Percentiles rank a stretch among this genome's conserved stretches.
Conservation (phyloP, 2,329 filamentous ascomycete species). For the Alternaria sp. region DNA sequence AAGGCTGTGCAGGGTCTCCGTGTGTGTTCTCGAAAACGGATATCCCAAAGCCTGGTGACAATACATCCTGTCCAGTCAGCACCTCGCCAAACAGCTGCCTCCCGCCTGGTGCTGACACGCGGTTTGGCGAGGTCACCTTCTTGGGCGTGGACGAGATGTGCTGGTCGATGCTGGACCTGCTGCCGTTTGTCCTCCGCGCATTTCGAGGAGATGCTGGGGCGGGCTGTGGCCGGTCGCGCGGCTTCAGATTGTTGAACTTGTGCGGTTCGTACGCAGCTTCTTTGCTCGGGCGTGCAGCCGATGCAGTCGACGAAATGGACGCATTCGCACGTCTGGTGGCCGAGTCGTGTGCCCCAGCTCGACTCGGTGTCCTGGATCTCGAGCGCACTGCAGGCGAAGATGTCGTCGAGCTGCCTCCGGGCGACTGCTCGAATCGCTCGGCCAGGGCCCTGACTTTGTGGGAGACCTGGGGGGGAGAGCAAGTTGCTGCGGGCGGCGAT, state of each 20-base stretch:
- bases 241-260: slow-evolving; percentile 50
- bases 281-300: slow-evolving; percentile 40
- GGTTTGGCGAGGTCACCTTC: slow-evolving; percentile 37
- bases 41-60: slow-evolving; percentile 48
- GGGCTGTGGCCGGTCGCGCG: slow-evolving; percentile 48
- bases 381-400: slow-evolving; percentile 33
- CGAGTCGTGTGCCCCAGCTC: slow-evolving; percentile 24
- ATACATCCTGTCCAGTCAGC: slow-evolving; percentile 42
- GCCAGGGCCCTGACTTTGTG: slow-evolving; percentile 51
- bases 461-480: slow-evolving; percentile 34
- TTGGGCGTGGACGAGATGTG: slow-evolving; percentile 37
- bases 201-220: slow-evolving; percentile 42
- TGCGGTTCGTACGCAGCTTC: slow-evolving; percentile 46
- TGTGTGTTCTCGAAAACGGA: slow-evolving; percentile 33
- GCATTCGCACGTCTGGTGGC: slow-evolving; percentile 25
- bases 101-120: slow-evolving; percentile 32
- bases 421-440: slow-evolving; percentile 49
- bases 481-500: slow-evolving; percentile 35
- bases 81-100: slow-evolving; percentile 52
- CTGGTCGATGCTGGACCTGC: slow-evolving; percentile 38
- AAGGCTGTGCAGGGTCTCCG: slow-evolving; percentile 21
- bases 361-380: slow-evolving; percentile 31
- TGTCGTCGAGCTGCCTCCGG: slow-evolving; percentile 35
- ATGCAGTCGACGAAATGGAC: slow-evolving; percentile 40
- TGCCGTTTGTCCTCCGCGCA: slow-evolving; percentile 38